A percentile compares a stretch with the other conserved stretches of the same genome.
Conservation (phyloP, 2,329 filamentous ascomycete genomes). For the Hypoxylon sp. region DNA sequence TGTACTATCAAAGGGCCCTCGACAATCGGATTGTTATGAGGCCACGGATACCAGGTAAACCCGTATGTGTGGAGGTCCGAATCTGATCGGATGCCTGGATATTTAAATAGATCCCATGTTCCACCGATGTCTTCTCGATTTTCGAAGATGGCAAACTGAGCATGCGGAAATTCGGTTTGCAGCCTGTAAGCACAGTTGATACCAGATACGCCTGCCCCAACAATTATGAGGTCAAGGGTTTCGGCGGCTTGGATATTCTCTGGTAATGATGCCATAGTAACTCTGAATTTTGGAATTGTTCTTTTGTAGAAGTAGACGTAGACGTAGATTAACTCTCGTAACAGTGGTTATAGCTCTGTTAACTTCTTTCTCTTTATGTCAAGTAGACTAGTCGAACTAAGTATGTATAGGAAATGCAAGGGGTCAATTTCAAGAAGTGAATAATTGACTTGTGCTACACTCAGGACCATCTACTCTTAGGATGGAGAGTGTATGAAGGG, state of each 20-base stretch:
- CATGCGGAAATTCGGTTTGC: constrained; percentile 67
- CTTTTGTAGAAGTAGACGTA: too few relatives aligned
- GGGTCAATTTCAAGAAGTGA: neutral
- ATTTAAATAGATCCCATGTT: constrained; percentile 84
- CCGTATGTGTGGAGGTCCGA: constrained; percentile 73
- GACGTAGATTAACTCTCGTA: neutral
- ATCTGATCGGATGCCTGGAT: constrained; percentile 79
- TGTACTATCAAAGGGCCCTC: constrained; percentile 65
- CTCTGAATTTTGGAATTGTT: too few relatives aligned
- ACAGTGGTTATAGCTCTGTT: neutral
- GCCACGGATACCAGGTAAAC: constrained; percentile 81
- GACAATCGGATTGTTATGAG: constrained; percentile 66
- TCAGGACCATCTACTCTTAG: neutral
- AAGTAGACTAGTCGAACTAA: neutral
- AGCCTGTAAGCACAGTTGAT: constrained; percentile 82
- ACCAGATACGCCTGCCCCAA: constrained; percentile 82
- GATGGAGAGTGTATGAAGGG: neutral
- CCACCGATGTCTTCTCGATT: constrained; percentile 76
- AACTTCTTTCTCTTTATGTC: neutral
- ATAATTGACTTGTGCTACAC: neutral
- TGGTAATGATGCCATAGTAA: neutral
- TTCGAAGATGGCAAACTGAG: constrained; percentile 77
- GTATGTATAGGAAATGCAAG: neutral
- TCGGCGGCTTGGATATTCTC: constrained; percentile 19
- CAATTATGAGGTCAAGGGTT: constrained; percentile 70